phyloP scores from a whole-genome alignment of 148 eudicot genomes.

The Rhododendron ferrugineum region DNA sequence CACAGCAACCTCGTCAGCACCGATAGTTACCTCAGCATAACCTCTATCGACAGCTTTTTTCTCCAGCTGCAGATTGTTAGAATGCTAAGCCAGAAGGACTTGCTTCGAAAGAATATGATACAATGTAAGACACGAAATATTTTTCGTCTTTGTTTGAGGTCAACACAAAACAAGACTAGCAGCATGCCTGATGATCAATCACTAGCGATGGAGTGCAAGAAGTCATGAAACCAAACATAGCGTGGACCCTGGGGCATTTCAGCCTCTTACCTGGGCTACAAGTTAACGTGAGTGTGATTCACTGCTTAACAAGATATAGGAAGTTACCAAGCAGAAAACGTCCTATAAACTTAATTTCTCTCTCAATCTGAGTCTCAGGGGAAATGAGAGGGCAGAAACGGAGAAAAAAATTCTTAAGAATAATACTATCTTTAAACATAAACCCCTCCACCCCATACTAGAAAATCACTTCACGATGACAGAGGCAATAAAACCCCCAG shows the following conservation, averaged over 20 bases:
- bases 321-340: neutral
- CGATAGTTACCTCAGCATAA: slow-evolving; percentile 63
- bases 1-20: slow-evolving; percentile 74
- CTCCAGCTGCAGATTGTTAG: slow-evolving; percentile 57
- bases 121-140: neutral
- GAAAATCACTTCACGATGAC: neutral
- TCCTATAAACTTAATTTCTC: neutral
- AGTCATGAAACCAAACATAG: neutral
- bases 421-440: neutral
- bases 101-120: neutral
- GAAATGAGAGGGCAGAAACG: neutral
- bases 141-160: too few relatives aligned
- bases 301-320: neutral
- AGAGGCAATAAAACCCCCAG: neutral
- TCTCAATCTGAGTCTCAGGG: neutral
- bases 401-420: neutral
- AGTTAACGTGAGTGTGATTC: neutral
- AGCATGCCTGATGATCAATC: neutral
- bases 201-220: neutral
- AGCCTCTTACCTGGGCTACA: neutral
- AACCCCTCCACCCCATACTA: neutral
- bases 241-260: neutral
- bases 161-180: neutral
- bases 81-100: neutral
- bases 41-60: slow-evolving; percentile 43